Base-by-base conservation (phyloP, 495 filamentous ascomycete species). In the Neurospora intermedia region DNA sequence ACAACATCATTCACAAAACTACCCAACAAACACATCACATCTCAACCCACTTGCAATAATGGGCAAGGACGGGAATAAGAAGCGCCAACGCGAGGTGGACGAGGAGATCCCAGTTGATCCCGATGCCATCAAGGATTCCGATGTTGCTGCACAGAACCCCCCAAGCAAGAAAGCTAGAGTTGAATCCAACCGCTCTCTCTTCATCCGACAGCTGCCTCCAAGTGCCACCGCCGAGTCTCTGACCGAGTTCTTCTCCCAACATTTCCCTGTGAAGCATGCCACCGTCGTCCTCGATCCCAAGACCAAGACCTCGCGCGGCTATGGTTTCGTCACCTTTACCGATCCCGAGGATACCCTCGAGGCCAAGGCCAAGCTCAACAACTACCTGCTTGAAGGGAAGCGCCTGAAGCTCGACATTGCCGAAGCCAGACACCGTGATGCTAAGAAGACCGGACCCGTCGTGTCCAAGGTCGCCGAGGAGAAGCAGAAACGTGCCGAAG, bases 321-420 rank as follows among this genome's bases (percentile, higher is more conserved):
- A 92, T 81, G 96, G 96, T 69, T 99, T 99, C 82, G 94, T 98
- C 69, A 97, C 96, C 15, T 97, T 98, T 77, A 91, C 94, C 77
- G 95, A 98, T 77, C 85, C 91, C 70, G 94, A 97, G 74, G 96
- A 99, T 82, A 94, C 96, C 38, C 82, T 91, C 75, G 85, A 88
- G 70, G 96, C 96, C 18, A 84, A 90, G 78, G 87, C 91, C 74
- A 90, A 94, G 79, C 88, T 97, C 78, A 87, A 96, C 77, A 90
- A 90, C 69, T 82, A 89, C 62, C 83, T 87, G 27, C 87, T 97
- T 43, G 86, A 92, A 43, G 95, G 94, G 1, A 89, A 91, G 74
- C 92, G 91, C 74, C 89, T 99, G 77, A 89, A 87, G 72, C 87
- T 98, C 62, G 95, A 98, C 76, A 86, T 96, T 79, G 96, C 96